Evolutionary conservation across 345 rosid genomes (phyloP).

Genomic region (Linum tenue): DNA sequence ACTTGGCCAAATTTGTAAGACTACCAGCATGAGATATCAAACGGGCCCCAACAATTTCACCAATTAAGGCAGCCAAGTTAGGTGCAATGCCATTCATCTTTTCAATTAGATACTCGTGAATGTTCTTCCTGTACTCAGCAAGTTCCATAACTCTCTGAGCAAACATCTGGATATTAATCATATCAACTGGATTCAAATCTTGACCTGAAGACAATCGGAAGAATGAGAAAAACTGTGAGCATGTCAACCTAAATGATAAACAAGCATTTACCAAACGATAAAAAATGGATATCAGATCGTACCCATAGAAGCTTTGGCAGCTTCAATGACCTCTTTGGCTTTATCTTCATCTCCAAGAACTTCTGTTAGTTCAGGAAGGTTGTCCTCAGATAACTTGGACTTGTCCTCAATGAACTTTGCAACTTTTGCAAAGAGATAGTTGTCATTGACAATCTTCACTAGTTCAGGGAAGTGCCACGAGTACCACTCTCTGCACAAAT

Average conservation of each 20-base stretch:
- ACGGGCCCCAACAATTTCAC: constrained; percentile 90
- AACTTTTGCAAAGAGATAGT: constrained; percentile 71
- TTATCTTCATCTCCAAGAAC: constrained; percentile 88
- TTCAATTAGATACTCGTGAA: constrained; percentile 68
- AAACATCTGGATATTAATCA: constrained; percentile 72
- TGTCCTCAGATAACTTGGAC: constrained; percentile 54
- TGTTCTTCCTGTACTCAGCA: constrained; percentile 77
- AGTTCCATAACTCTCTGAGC: constrained; percentile 83
- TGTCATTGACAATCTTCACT: constrained; percentile 87
- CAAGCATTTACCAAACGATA: too few species aligned
- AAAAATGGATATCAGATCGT: too few species aligned
- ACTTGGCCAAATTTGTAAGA: constrained; percentile 90
- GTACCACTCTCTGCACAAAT: constrained; percentile 79
- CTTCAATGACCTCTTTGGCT: constrained; percentile 81
- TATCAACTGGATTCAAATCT: constrained; percentile 73
- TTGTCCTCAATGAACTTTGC: constrained; percentile 65
- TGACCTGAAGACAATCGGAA: constrained; percentile 22
- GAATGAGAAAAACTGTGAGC: too few species aligned
- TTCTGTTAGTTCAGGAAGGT: constrained; percentile 51
- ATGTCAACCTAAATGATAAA: too few species aligned
- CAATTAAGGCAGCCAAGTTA: constrained; percentile 80
- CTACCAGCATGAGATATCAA: constrained; percentile 97
- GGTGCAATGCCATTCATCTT: constrained; percentile 97
- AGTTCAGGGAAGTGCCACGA: constrained; percentile 98
- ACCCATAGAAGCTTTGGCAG: constrained; percentile 93